Percentiles rank a stretch among this genome's conserved stretches.
Conservation (phyloP, 176 grass and related monocot genomes). For the Pontederia paniculata region DNA sequence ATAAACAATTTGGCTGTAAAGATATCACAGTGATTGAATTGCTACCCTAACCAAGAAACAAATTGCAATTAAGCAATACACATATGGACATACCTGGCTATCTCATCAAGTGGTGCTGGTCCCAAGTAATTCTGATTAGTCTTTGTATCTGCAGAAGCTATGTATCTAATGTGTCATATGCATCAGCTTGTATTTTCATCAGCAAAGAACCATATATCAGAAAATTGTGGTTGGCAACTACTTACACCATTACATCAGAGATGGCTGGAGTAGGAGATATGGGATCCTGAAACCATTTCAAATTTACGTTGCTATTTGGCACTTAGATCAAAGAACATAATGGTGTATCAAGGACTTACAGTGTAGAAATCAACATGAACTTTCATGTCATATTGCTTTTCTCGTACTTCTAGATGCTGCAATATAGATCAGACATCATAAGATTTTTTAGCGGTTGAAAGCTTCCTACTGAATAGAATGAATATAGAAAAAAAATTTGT, state of each 20-base stretch:
- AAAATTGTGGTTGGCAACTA: constrained; percentile 11
- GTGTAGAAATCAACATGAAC: constrained; percentile 75
- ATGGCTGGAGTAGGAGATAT: constrained; percentile 37
- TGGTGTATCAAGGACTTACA: constrained; percentile 39
- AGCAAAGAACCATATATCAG: constrained; percentile 10
- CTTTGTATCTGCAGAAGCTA: constrained; percentile 51
- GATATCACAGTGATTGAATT: not conserved
- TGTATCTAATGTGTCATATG: constrained; percentile 46
- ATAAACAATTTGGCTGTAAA: constrained; percentile 64
- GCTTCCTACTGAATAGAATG: not conserved
- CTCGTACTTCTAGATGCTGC: constrained; percentile 82
- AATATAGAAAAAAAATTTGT: not conserved
- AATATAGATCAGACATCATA: not conserved
- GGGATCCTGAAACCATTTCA: constrained; percentile 40
- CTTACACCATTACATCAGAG: constrained; percentile 80
- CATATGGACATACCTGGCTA: constrained; percentile 39
- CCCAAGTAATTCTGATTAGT: constrained; percentile 71
- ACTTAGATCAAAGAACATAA: not conserved
- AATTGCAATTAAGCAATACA: constrained; percentile 3
- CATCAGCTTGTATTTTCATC: constrained; percentile 15
- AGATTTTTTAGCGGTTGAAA: not conserved
- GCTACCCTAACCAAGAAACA: constrained; percentile 3
- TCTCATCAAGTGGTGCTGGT: constrained; percentile 72
- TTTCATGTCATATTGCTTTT: constrained; percentile 93
- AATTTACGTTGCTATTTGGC: not conserved